Evolutionary conservation across 345 rosid species (phyloP).

Genomic region (Alliaria petiolata): DNA sequence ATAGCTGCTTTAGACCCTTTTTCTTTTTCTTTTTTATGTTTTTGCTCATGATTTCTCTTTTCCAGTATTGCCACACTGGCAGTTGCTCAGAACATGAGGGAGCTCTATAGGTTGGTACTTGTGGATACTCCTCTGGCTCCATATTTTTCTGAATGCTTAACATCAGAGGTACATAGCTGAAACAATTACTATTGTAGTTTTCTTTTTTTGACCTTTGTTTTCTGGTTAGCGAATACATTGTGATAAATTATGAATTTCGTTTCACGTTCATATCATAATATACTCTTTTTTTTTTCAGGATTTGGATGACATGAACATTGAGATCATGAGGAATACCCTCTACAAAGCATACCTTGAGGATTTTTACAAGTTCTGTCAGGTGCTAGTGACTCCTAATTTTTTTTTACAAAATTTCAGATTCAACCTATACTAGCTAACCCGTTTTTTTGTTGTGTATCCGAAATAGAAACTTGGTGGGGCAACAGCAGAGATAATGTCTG

Average conservation of each 20-base stretch:
- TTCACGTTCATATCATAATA: not conserved
- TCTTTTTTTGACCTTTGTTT: not conserved
- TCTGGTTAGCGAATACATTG: not conserved
- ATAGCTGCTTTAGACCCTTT: not conserved
- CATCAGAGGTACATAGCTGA: constrained; percentile 68
- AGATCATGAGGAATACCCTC: constrained; percentile 94
- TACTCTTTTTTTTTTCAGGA: constrained; percentile 43
- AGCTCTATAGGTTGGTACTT: constrained; percentile 95
- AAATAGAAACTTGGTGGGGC: constrained; percentile 97
- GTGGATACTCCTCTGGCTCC: constrained; percentile 99
- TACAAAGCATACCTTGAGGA: constrained; percentile 98
- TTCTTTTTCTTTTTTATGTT: not conserved
- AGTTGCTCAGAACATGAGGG: constrained; percentile 98
- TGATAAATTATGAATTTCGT: not conserved
- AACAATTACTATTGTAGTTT: not conserved
- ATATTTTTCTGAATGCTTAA: constrained; percentile 93
- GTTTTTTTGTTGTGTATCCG: not conserved
- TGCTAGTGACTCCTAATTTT: constrained; percentile 23
- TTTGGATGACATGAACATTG: constrained; percentile 97
- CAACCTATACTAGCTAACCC: not conserved
- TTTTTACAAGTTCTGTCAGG: constrained; percentile 96
- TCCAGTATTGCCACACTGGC: constrained; percentile 94
- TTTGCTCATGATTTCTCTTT: not conserved
- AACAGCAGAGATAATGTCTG: constrained; percentile 96
- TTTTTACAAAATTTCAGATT: not conserved